Evolutionary conservation across 1,284 basidiomycete species (phyloP), one percentile per base, ranked within the genome.

Genomic region (Sanguinoderma infundibulare): DNA sequence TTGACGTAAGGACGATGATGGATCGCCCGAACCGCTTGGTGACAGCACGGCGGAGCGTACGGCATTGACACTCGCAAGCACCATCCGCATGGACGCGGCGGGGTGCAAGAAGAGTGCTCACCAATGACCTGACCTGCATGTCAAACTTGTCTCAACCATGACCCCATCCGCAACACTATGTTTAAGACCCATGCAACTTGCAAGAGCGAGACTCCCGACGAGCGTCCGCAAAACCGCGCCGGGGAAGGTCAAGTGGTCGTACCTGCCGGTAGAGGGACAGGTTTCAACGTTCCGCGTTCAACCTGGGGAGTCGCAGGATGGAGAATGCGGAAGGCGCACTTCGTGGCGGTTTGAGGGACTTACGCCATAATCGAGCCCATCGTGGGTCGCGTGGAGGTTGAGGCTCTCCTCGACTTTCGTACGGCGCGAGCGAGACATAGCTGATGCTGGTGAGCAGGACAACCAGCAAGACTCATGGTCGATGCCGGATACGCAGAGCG

Each of bases 381-480:
- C 97, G 73, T 98, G 94, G 0, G 84, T 87, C 0, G 95, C 96
- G 73, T 99, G 97, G 5, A 98, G 83, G 64, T 92, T 96, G 81
- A 98, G 98, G 72, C 91, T 94, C 78, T 99, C 97, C 75, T 99
- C 98, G 40, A 99, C 97, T 78, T 99, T 99, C 3, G 74, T 92
- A 96, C 0, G 97, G 97, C 2, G 92, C 84, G 5, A 94, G 75
- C 5, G 91, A 66, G 56, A 96, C 89, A 69, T 96, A 91, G 1
- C 74, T 63, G 78, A 85, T 88, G 46, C 83, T 81, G 28, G 86
- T 79, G 0, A 76, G 67, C 42, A 92, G 73, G 6, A 94, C 75
- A 4, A 89, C 69, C 39, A 81, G 66, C 68, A 10, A 77, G 65
- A 65, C 75, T 76, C 78, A 81, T 81, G 32, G 12, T 22, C 3